Evolutionary conservation across 257 asterid genomes (phyloP), one percentile per base, ranked within the genome.

Genomic region (Scutellaria barbata): DNA sequence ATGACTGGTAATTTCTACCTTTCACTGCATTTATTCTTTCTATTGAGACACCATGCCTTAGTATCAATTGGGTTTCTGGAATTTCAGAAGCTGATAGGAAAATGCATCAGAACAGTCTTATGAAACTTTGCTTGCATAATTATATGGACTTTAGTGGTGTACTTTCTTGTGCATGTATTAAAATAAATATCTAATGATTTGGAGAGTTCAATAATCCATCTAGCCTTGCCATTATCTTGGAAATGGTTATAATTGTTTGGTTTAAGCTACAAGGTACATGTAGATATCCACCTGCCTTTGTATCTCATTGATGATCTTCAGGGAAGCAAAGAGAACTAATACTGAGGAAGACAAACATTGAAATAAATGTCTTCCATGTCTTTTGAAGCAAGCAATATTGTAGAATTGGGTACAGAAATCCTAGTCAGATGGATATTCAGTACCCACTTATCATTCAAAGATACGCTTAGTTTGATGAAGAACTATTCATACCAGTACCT

Each of bases 1-100:
- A 95, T 82, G 92, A 95, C 84, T 95, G 99, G 99, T 92, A 83
- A 52, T 8, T 63, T 63, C 43, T 47, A 48, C 71, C 45, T 72
- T 55, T 55, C 55, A 69, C 67, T 76, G 13, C 53, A 74, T 78
- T 40, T n/a, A 57, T 57, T 63, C n/a, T 20, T 59, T 67, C 50
- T 69, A 11, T n/a, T 58, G 18, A 35, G 75, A 12, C 51, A 33
- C 5, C 58, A 22, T 69, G 43, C 66, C 17, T 55, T 30, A 30
- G 35, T 46, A 22, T 22, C 45, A 40, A 10, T 57, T 57, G 45
- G 58, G 10, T 25, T 43, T 33, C 35, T 33, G 22, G 51, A 45
- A 35, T 45, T 46, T 57, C 14, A 70, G 37, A 45, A 58, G 39
- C n/a, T 37, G 3, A 61, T 14, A 37, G 35, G 10, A 6, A 10